These are phyloP conservation scores for Aspergillus proliferans DNA, from an alignment of 2,329 filamentous ascomycete genomes.

Conservation along the genomic window DNA sequence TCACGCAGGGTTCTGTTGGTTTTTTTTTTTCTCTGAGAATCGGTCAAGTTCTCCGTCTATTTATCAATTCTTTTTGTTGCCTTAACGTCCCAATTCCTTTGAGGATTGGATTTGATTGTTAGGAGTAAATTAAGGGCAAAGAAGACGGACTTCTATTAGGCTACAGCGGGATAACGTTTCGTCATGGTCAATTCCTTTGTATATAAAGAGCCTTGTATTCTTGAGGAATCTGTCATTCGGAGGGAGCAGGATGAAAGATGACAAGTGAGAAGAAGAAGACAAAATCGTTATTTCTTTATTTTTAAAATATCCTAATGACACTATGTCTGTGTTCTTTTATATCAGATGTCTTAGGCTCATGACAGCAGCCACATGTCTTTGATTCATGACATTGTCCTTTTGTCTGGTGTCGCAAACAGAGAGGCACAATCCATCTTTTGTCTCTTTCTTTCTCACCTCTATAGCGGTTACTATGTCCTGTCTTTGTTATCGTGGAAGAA, in stretches of 20 bases:
- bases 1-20: background rate
- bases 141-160: no score
- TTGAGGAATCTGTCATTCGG: no score
- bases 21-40: background rate
- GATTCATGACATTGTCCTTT: constrained; percentile 11
- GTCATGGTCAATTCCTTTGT: background rate
- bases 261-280: background rate
- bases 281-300: background rate
- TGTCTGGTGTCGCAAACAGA: constrained; percentile 2
- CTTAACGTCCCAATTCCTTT: background rate
- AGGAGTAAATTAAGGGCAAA: background rate
- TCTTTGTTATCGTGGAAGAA: constrained; percentile 7
- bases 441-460: background rate
- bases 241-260: background rate
- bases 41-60: no score
- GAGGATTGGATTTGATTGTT: background rate
- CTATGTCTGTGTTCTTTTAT: constrained; percentile 2
- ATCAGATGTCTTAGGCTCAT: constrained; percentile 24
- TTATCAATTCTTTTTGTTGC: background rate
- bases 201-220: background rate
- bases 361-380: constrained; percentile 19
- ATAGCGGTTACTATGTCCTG: constrained; percentile 4
- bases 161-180: background rate
- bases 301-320: background rate
- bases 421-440: constrained; percentile 6